These are phyloP conservation scores for Sarocladiaceae sp. DNA, from an alignment of 2,329 filamentous ascomycete species.

Conservation along the genomic window DNA sequence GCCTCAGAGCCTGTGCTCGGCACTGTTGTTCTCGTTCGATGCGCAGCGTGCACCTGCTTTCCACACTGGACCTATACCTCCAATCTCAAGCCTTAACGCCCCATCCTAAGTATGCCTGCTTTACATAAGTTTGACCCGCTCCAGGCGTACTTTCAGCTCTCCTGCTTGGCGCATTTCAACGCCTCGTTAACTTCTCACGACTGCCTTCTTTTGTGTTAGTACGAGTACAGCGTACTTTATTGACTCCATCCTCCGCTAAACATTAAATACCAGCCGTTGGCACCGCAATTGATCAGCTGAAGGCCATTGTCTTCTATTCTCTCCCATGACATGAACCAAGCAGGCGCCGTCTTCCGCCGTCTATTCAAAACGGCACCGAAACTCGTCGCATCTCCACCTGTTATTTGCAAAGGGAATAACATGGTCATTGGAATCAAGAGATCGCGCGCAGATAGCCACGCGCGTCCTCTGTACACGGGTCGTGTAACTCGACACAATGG, in stretches of 20 bases:
- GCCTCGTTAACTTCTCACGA: neutral
- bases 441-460: neutral
- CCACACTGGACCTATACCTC: too few species aligned
- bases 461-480: neutral
- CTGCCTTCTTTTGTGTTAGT: neutral
- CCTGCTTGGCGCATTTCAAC: neutral
- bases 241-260: neutral
- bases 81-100: too few species aligned
- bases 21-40: too few species aligned
- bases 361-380: too few species aligned
- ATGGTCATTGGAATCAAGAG: conserved; percentile 3
- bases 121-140: neutral
- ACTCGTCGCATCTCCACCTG: neutral
- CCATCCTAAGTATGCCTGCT: conserved; percentile 1
- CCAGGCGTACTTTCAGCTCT: neutral
- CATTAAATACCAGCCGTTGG: neutral
- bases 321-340: too few species aligned
- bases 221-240: too few species aligned
- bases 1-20: too few species aligned
- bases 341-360: too few species aligned
- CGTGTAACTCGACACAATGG: neutral
- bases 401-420: neutral
- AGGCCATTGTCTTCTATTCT: too few species aligned
- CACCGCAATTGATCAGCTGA: neutral
- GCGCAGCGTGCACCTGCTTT: too few species aligned